Evolutionary conservation across 2,329 filamentous ascomycete species (phyloP).

Genomic region (Zopfia rhizophila): DNA sequence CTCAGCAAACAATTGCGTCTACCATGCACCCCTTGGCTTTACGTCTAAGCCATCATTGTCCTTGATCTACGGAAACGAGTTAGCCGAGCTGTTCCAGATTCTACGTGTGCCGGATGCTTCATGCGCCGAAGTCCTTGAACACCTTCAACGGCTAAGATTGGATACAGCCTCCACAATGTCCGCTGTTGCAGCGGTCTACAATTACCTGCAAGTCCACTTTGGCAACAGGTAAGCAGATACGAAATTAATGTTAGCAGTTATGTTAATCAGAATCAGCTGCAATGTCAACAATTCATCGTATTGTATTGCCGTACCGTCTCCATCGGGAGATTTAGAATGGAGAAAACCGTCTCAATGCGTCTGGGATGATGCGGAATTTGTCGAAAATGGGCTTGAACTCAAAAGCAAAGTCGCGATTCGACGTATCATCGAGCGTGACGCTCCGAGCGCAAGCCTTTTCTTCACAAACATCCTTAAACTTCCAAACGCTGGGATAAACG

Average conservation of each 20-base stretch:
- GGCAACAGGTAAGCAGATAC: slow-evolving; percentile 1
- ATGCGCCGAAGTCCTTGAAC: slow-evolving; percentile 1
- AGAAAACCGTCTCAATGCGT: slow-evolving; percentile 16
- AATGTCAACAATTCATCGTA: neutral
- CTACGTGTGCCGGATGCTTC: slow-evolving; percentile 7
- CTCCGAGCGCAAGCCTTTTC: slow-evolving; percentile 11
- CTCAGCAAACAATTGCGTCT: slow-evolving; percentile 11
- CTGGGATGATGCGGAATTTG: slow-evolving; percentile 14
- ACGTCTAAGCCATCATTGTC: slow-evolving; percentile 8
- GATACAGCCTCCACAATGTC: slow-evolving; percentile 3
- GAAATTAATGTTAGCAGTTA: slow-evolving; percentile 7
- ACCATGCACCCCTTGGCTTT: slow-evolving; percentile 8
- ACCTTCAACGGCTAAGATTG: slow-evolving; percentile 10
- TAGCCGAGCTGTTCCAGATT: slow-evolving; percentile 9
- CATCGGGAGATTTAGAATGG: slow-evolving; percentile 9
- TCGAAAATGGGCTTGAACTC: slow-evolving; percentile 15
- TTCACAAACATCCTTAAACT: slow-evolving; percentile 15
- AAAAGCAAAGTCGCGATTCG: slow-evolving; percentile 17
- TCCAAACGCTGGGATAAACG: slow-evolving; percentile 15
- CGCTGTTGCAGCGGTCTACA: slow-evolving; percentile 11
- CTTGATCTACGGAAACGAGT: slow-evolving; percentile 6
- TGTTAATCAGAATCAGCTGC: slow-evolving; percentile 2
- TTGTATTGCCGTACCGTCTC: slow-evolving; percentile 13
- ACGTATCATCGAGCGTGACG: slow-evolving; percentile 11
- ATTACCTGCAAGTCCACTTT: slow-evolving; percentile 5